Conservation (phyloP, 352 stramenopile species). For the Nothophytophthora sp. region DNA sequence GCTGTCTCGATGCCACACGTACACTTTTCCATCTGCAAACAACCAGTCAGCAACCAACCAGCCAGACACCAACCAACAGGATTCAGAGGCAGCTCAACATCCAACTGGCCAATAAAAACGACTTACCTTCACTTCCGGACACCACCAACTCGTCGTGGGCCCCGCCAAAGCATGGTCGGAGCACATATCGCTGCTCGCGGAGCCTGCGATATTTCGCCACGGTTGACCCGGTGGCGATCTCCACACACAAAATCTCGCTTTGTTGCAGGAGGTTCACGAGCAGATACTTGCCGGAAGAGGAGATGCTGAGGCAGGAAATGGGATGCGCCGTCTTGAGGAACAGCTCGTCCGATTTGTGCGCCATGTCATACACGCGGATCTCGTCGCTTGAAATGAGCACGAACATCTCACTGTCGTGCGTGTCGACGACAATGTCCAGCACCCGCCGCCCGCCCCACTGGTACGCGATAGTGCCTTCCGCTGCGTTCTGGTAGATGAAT, state of each 20-base stretch:
- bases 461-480: constrained; percentile 49
- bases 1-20: constrained; percentile 62
- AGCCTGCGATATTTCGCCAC: constrained; percentile 56
- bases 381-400: constrained; percentile 58
- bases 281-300: constrained; percentile 43
- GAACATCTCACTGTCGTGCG: constrained; percentile 51
- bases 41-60: not conserved
- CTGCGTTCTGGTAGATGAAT: too few relatives aligned
- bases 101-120: not conserved
- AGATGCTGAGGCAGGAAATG: constrained; percentile 59
- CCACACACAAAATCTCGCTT: constrained; percentile 59
- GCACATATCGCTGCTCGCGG: constrained; percentile 61
- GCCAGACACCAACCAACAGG: not conserved
- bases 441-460: constrained; percentile 70
- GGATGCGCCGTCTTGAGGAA: constrained; percentile 56
- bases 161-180: constrained; percentile 65
- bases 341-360: constrained; percentile 55
- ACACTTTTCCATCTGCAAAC: constrained; percentile 52
- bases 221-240: constrained; percentile 42
- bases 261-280: constrained; percentile 66
- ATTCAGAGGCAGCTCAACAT: too few relatives aligned
- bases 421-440: constrained; percentile 63
- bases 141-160: constrained; percentile 50
- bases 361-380: constrained; percentile 63
- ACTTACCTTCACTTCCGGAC: constrained; percentile 72